Conservation (phyloP, 1,284 basidiomycete genomes). For the Anthracocystis walkeri region DNA sequence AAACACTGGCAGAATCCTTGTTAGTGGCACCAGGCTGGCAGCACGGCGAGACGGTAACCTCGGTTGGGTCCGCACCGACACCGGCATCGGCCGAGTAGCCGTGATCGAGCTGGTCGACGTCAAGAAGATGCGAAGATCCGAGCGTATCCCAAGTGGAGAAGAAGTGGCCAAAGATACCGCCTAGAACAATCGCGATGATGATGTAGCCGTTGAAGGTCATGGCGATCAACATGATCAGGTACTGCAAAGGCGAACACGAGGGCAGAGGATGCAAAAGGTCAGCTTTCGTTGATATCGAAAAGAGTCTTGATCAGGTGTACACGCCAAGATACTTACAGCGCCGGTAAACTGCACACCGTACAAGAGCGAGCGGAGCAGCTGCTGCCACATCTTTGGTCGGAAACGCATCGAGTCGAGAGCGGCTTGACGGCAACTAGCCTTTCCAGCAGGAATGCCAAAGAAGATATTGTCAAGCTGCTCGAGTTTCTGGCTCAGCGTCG, state of each 20-base stretch:
- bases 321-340: constrained; percentile 41
- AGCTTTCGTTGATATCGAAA: neutral
- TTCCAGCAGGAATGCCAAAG: constrained; percentile 31
- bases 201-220: constrained; percentile 68
- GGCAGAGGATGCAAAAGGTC: neutral
- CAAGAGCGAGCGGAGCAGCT: constrained; percentile 56
- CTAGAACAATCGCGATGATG: constrained; percentile 61
- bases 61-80: neutral
- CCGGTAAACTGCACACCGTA: constrained; percentile 61
- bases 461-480: constrained; percentile 49
- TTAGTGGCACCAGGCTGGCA: constrained; percentile 13
- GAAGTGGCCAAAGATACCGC: constrained; percentile 63
- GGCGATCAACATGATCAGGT: constrained; percentile 64
- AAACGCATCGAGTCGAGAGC: constrained; percentile 45
- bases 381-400: constrained; percentile 55
- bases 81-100: constrained; percentile 15
- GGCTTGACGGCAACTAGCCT: constrained; percentile 25
- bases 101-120: constrained; percentile 35
- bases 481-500: constrained; percentile 20
- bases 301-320: neutral
- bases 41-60: constrained; percentile 11
- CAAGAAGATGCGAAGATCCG: constrained; percentile 37
- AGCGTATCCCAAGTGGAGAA: constrained; percentile 61
- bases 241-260: constrained; percentile 16
- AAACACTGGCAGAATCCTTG: constrained; percentile 29